phyloP scores from a whole-genome alignment of 495 filamentous ascomycete genomes.

The Letharia columbiana region DNA sequence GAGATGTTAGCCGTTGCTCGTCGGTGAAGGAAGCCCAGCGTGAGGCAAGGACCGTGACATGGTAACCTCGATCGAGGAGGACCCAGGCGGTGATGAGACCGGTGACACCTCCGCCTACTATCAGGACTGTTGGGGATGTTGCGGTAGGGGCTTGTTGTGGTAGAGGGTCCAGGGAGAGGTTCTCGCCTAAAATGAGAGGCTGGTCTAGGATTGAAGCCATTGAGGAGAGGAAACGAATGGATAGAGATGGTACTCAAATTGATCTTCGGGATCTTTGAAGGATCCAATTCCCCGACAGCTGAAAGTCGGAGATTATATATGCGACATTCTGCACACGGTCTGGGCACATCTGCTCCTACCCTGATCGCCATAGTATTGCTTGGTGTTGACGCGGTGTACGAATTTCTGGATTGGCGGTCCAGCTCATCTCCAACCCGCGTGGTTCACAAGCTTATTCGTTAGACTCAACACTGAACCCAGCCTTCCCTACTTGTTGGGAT shows the following conservation, averaged over 20 bases:
- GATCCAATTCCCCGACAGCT: neutral
- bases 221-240: neutral
- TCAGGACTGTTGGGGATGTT: conserved; percentile 21
- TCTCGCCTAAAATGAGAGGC: neutral
- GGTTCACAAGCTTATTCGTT: neutral
- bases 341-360: neutral
- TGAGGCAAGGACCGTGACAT: conserved; percentile 40
- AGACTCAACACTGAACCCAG: neutral
- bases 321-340: neutral
- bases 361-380: neutral
- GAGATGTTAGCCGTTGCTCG: conserved; percentile 39
- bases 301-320: neutral
- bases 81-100: conserved; percentile 39
- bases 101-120: conserved; percentile 42
- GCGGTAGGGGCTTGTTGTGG: conserved; percentile 8
- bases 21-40: conserved; percentile 34
- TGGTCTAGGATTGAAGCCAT: neutral
- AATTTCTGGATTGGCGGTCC: neutral
- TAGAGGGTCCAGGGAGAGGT: conserved; percentile 3
- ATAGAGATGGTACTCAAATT: neutral
- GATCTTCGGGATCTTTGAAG: neutral
- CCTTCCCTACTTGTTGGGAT: neutral
- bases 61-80: conserved; percentile 41
- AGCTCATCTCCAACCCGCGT: neutral
- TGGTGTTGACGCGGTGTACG: neutral